phyloP scores from a whole-genome alignment of 108 stramenopile genomes.

The Cyclotella distinguenda region DNA sequence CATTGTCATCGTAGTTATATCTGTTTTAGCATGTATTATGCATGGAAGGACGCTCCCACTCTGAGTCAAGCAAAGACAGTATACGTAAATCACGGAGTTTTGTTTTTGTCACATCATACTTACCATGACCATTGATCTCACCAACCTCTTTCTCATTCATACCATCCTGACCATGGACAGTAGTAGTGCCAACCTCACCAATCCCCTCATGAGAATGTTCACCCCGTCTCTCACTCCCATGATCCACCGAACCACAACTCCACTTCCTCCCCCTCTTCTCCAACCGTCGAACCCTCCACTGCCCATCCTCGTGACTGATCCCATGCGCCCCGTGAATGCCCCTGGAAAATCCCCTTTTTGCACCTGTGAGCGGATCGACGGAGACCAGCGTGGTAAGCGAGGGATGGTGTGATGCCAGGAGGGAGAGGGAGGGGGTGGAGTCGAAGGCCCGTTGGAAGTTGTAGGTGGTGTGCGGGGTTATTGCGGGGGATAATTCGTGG shows the following conservation, averaged over 20 bases:
- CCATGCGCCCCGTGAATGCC: not conserved
- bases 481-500: too few species aligned
- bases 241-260: constrained; percentile 7
- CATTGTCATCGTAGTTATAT: not conserved
- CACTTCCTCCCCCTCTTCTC: not conserved
- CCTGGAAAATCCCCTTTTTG: constrained; percentile 12
- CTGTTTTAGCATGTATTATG: not conserved
- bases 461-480: constrained; percentile 10
- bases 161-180: not conserved
- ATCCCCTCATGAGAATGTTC: not conserved
- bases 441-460: constrained; percentile 7
- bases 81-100: too few species aligned
- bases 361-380: constrained; percentile 2
- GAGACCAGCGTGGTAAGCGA: constrained; percentile 15
- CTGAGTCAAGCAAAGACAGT: not conserved
- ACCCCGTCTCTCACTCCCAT: not conserved
- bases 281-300: not conserved
- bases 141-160: too few species aligned
- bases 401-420: constrained; percentile 9
- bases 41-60: not conserved
- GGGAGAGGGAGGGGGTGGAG: not conserved
- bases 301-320: constrained; percentile 2
- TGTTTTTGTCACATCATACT: too few species aligned
- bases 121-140: too few species aligned
- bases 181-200: not conserved